Percentiles rank a stretch among this genome's conserved stretches.
Conservation (phyloP, 345 rosid genomes). For the Ricinus communis region DNA sequence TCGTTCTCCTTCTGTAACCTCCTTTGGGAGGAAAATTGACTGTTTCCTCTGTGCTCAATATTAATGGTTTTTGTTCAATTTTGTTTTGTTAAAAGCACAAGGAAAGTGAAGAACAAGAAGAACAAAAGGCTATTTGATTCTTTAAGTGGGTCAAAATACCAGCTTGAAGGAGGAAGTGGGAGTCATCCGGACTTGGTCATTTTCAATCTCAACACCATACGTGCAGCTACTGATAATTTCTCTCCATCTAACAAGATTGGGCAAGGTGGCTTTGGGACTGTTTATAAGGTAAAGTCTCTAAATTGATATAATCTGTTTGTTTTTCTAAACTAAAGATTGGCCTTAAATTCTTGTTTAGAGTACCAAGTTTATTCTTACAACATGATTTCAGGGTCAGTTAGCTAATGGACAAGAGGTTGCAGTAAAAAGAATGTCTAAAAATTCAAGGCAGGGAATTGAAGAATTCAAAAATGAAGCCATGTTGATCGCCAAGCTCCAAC, state of each 20-base stretch:
- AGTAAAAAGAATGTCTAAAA: slow-evolving; percentile 12
- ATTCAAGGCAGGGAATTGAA: slow-evolving; percentile 21
- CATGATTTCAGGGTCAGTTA: slow-evolving; percentile 21
- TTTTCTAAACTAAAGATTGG: no score
- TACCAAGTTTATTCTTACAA: not conserved
- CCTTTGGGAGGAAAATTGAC: no score
- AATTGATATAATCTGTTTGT: no score
- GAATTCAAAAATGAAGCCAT: slow-evolving; percentile 22
- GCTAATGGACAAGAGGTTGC: slow-evolving; percentile 19
- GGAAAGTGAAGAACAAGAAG: not conserved
- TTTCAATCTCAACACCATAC: slow-evolving; percentile 17
- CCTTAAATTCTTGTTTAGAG: not conserved
- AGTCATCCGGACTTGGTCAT: not conserved
- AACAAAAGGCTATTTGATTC: not conserved
- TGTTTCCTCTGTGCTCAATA: no score
- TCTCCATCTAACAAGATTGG: slow-evolving; percentile 29
- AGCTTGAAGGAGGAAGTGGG: not conserved
- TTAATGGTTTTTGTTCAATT: no score
- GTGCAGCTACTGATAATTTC: slow-evolving; percentile 37
- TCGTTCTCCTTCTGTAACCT: no score
- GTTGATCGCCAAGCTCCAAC: slow-evolving; percentile 25
- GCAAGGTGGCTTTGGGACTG: slow-evolving; percentile 44
- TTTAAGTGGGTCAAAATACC: no score
- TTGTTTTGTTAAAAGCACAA: no score
- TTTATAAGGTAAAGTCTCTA: slow-evolving; percentile 30